Conservation (phyloP, 2,329 filamentous ascomycete genomes). For the Emergomyces pasteurianus region DNA sequence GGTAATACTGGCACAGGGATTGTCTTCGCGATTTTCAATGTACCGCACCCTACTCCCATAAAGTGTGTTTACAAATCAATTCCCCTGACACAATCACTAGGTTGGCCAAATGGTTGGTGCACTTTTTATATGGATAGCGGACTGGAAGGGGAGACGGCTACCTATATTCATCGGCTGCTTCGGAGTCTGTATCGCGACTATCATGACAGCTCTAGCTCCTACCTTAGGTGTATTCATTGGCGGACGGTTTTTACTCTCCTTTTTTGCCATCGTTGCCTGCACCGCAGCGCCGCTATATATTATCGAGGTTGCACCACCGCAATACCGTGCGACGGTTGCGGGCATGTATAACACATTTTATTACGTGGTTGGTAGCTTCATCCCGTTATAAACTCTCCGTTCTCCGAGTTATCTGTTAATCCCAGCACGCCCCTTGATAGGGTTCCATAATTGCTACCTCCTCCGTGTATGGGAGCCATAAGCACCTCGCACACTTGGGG, state of each 20-base stretch:
- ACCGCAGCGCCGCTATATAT: slow-evolving; percentile 20
- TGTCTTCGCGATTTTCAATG: slow-evolving; percentile 34
- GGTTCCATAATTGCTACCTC: slow-evolving; percentile 9
- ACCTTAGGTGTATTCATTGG: slow-evolving; percentile 18
- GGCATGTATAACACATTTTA: slow-evolving; percentile 20
- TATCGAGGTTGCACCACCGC: slow-evolving; percentile 20
- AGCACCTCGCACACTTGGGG: not conserved
- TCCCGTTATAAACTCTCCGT: not conserved
- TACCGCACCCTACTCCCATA: not conserved
- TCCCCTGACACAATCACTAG: not conserved
- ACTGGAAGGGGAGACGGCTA: slow-evolving; percentile 34
- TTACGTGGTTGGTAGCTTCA: slow-evolving; percentile 4
- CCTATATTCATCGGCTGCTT: slow-evolving; percentile 32
- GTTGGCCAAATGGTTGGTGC: slow-evolving; percentile 35
- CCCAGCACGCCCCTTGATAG: not conserved
- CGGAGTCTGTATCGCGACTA: slow-evolving; percentile 17
- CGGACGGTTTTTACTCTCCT: slow-evolving; percentile 22
- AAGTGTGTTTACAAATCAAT: not conserved
- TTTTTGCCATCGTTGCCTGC: slow-evolving; percentile 26
- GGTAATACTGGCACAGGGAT: slow-evolving; percentile 31
- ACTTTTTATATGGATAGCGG: slow-evolving; percentile 34
- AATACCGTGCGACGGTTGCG: slow-evolving; percentile 18
- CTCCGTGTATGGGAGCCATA: slow-evolving; percentile 7
- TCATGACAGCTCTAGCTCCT: slow-evolving; percentile 15
- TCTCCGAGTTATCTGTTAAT: not conserved